Conservation (phyloP, 1,284 basidiomycete species). For the Limonomyces culmigenus region DNA sequence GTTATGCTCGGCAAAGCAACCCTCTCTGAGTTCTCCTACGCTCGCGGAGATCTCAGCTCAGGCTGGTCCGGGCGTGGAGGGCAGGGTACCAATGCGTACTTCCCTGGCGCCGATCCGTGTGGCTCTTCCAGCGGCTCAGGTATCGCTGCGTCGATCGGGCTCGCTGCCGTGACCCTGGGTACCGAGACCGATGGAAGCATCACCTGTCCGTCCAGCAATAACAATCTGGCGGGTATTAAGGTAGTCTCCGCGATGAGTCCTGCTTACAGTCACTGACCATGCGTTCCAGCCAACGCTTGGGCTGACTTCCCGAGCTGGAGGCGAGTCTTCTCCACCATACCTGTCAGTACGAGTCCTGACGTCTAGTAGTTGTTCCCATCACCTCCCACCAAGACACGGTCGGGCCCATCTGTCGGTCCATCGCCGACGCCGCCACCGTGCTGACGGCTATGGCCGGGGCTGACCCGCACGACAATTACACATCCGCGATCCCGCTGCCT, state of each 20-base stretch:
- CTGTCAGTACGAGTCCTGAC: conserved; percentile 27
- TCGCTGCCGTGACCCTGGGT: conserved; percentile 15
- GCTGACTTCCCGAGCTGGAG: conserved; percentile 43
- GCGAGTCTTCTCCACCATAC: conserved; percentile 11
- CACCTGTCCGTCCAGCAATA: conserved; percentile 24
- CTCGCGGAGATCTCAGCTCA: conserved; percentile 9
- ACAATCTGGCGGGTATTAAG: conserved; percentile 44
- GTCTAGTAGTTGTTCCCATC: background rate
- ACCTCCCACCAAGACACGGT: conserved; percentile 25
- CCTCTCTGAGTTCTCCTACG: conserved; percentile 15
- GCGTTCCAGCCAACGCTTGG: conserved; percentile 29
- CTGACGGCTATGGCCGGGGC: conserved; percentile 44
- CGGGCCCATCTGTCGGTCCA: conserved; percentile 40
- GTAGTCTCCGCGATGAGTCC: too few species aligned
- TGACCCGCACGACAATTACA: conserved; percentile 43
- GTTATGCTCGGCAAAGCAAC: conserved; percentile 21
- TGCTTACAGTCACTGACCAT: conserved; percentile 4
- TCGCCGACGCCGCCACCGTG: conserved; percentile 42
- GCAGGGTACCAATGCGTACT: conserved; percentile 21
- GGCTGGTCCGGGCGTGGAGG: conserved; percentile 17
- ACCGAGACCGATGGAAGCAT: conserved; percentile 15
- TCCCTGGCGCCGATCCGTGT: conserved; percentile 18
- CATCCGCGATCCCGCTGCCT: conserved; percentile 31
- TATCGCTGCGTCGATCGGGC: conserved; percentile 15
- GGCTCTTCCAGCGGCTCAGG: conserved; percentile 16